Base-by-base conservation (phyloP, 1,139 yeast genomes). In the Candida mesenterica region DNA sequence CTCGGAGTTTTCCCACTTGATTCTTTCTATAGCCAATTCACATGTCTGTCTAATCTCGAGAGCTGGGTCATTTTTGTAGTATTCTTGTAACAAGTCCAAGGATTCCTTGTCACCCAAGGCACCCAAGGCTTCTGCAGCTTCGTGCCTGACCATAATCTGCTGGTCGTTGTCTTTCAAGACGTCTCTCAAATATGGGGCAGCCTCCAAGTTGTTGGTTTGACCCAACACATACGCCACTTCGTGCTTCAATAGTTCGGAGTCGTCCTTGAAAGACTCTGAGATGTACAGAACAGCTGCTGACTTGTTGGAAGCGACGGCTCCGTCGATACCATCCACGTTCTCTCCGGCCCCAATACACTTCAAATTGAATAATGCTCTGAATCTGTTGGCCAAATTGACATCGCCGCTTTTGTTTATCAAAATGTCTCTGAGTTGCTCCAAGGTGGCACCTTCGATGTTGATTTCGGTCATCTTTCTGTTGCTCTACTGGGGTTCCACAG, bases 141-240 rank as follows among this genome's bases (percentile, higher is more conserved):
- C 99, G 60, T 94, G 99, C 61, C 99, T 84, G 24, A 94, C 99
- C 97, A 94, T 94, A 41, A 86, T 72, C 57, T 84, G 92, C 65
- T 94, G 97, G 33, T 68, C 53, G 18, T 54, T 50, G 56, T 84
- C 82, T 39, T 66, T 62, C 49, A 92, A 73, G 24, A 87, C 95
- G n/a, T 72, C 69, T 57, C 88, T 76, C 45, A 94, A 73, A 38
- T 78, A 73, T 30, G 83, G 81, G 37, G 94, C 86, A 38, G 96
- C 90, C 37, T 76, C 62, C 48, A 81, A 57, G 63, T 90, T 90
- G 55, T 84, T 81, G 34, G 97, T 89, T 63, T 94, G 99, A 29
- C 99, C 99, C 45, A 94, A 69, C n/a, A 92, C 97, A 53, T 94
- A 94, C 5, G 98, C 98, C 37, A 92, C 95, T 63, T 94, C 99